A percentile compares a stretch with the other conserved stretches of the same genome.
phyloP scores from a whole-genome alignment of 2,329 filamentous ascomycete genomes.

The Colletotrichum tabaci region DNA sequence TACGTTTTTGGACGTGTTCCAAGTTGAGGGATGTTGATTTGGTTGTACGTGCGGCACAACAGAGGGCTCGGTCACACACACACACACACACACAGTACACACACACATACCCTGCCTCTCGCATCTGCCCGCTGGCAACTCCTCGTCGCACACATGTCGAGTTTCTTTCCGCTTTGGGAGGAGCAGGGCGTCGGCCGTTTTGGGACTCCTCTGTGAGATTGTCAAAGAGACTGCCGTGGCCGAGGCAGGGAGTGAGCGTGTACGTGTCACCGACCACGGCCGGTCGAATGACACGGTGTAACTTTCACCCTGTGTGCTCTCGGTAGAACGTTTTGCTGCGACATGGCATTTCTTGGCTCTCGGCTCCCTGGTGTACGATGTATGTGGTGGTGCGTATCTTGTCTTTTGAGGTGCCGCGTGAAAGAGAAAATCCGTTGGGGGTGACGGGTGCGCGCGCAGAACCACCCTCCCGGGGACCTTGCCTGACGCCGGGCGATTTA shows the following conservation, averaged over 20 bases:
- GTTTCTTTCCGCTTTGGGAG: neutral
- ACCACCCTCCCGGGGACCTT: neutral
- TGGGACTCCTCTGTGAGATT: constrained; percentile 5
- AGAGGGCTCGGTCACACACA: no score
- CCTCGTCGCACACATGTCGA: neutral
- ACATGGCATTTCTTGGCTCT: constrained; percentile 11
- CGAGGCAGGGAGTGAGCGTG: no score
- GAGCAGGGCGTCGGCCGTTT: neutral
- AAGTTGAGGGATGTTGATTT: no score
- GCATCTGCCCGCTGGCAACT: neutral
- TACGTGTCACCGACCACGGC: neutral
- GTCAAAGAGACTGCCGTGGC: neutral
- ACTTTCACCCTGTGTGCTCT: neutral
- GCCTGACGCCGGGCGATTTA: neutral
- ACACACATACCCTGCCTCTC: no score
- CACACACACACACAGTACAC: no score
- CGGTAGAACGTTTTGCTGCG: neutral
- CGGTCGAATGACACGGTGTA: neutral
- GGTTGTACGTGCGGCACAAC: no score
- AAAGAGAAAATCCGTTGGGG: neutral
- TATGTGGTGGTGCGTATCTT: no score
- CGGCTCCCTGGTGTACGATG: neutral
- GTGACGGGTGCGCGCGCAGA: neutral
- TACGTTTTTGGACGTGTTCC: no score
- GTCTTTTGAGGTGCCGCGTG: no score